Percentiles rank a stretch among this genome's conserved stretches.
These are phyloP conservation scores for Penicillium diatomitis DNA, from an alignment of 495 filamentous ascomycete genomes.

Conservation along the genomic window DNA sequence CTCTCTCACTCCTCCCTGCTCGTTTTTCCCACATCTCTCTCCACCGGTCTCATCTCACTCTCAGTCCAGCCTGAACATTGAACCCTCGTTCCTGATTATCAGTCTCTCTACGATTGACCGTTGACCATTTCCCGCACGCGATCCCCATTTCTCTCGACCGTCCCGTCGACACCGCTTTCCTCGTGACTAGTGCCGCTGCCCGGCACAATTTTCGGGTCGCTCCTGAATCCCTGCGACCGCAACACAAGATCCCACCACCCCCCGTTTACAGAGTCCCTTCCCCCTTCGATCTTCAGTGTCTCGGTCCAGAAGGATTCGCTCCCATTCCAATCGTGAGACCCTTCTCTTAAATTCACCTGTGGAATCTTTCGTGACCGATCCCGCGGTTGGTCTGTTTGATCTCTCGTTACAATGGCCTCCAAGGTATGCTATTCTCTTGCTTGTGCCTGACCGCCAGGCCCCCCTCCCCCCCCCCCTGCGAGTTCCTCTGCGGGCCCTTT, in stretches of 20 bases:
- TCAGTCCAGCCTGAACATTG: not conserved
- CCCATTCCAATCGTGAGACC: not conserved
- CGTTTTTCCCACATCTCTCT: not conserved
- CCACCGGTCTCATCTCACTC: not conserved
- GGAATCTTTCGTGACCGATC: not conserved
- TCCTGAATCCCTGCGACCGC: conserved; percentile 4
- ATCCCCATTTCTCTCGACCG: not conserved
- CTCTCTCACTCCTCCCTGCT: too few relatives aligned
- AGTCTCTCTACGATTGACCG: not conserved
- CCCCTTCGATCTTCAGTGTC: conserved; percentile 1
- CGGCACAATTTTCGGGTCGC: conserved; percentile 1
- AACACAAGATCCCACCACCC: not conserved
- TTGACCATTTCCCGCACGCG: not conserved
- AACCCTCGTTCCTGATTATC: not conserved
- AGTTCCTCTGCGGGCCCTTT: not conserved
- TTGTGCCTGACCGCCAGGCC: conserved; percentile 1
- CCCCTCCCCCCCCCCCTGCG: not conserved
- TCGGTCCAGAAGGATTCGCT: not conserved
- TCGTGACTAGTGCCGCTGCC: not conserved
- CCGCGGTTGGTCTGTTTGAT: not conserved
- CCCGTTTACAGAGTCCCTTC: not conserved
- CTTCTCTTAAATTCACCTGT: not conserved
- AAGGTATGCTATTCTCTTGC: conserved; percentile 14
- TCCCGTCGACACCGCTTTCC: not conserved
- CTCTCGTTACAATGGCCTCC: conserved; percentile 16